Conservation (phyloP, 495 filamentous ascomycete species). For the Aspergillus cristatus region DNA sequence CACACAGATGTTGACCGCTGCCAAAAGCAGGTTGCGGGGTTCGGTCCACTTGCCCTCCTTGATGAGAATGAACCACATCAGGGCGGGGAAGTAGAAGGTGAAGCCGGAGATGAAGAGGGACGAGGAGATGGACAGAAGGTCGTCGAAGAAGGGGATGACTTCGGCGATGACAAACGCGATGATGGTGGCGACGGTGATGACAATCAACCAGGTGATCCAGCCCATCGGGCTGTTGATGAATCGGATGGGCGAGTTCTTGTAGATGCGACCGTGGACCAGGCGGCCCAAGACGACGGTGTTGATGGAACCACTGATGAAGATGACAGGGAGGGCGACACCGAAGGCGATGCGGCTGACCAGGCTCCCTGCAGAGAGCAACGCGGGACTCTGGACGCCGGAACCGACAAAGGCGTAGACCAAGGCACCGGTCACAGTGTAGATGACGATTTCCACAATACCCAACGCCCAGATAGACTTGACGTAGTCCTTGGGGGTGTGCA, state of each 20-base stretch:
- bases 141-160: conserved; percentile 59
- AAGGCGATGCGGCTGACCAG: conserved; percentile 58
- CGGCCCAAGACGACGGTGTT: conserved; percentile 49
- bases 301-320: conserved; percentile 58
- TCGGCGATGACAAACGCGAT: conserved; percentile 57
- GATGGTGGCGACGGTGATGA: conserved; percentile 45
- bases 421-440: conserved; percentile 58
- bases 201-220: conserved; percentile 48
- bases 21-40: conserved; percentile 21
- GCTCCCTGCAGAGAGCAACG: conserved; percentile 50
- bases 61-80: conserved; percentile 54
- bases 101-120: conserved; percentile 57
- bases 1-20: conserved; percentile 11
- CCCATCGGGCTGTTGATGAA: conserved; percentile 50
- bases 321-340: conserved; percentile 62
- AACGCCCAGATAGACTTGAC: conserved; percentile 51
- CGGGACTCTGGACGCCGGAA: conserved; percentile 52
- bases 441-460: conserved; percentile 49
- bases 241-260: conserved; percentile 40
- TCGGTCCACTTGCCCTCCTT: conserved; percentile 31
- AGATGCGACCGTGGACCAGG: conserved; percentile 53
- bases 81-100: conserved; percentile 54
- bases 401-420: conserved; percentile 64
- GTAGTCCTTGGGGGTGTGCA: conserved; percentile 57
- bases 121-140: conserved; percentile 49